Evolutionary conservation across 1,284 basidiomycete species (phyloP).

Genomic region (Fistulinella cinereoalba): DNA sequence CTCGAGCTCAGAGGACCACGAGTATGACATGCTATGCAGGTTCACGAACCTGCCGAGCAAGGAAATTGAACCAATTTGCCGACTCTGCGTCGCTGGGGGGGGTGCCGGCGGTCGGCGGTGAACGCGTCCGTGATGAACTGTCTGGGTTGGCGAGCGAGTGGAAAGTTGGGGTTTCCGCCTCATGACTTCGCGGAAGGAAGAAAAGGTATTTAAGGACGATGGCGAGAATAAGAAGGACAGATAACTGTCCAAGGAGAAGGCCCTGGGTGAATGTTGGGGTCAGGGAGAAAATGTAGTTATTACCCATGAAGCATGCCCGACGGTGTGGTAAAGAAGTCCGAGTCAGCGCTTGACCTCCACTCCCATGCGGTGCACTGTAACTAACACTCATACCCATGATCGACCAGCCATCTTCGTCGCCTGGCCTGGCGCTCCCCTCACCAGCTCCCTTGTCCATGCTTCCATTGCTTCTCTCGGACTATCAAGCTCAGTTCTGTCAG

Average conservation of each 20-base stretch:
- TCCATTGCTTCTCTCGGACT: slow-evolving; percentile 49
- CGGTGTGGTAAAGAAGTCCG: no score
- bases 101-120: slow-evolving; percentile 27
- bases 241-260: slow-evolving; percentile 74
- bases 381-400: no score
- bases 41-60: slow-evolving; percentile 59
- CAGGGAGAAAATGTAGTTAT: slow-evolving; percentile 65
- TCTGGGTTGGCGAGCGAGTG: slow-evolving; percentile 53
- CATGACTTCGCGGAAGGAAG: slow-evolving; percentile 61
- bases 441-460: slow-evolving; percentile 62
- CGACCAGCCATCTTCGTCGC: slow-evolving; percentile 50
- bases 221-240: slow-evolving; percentile 65
- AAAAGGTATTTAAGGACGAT: slow-evolving; percentile 80
- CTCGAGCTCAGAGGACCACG: slow-evolving; percentile 4
- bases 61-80: slow-evolving; percentile 72
- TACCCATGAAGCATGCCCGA: slow-evolving; percentile 42
- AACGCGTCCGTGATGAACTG: slow-evolving; percentile 36
- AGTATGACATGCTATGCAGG: not conserved
- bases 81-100: slow-evolving; percentile 47
- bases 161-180: slow-evolving; percentile 54
- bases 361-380: no score
- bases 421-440: slow-evolving; percentile 80
- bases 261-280: slow-evolving; percentile 85
- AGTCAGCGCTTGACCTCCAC: no score
- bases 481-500: slow-evolving; percentile 31